These are phyloP conservation scores for Fusarium denticulatum DNA, from an alignment of 2,329 filamentous ascomycete species.

Conservation along the genomic window DNA sequence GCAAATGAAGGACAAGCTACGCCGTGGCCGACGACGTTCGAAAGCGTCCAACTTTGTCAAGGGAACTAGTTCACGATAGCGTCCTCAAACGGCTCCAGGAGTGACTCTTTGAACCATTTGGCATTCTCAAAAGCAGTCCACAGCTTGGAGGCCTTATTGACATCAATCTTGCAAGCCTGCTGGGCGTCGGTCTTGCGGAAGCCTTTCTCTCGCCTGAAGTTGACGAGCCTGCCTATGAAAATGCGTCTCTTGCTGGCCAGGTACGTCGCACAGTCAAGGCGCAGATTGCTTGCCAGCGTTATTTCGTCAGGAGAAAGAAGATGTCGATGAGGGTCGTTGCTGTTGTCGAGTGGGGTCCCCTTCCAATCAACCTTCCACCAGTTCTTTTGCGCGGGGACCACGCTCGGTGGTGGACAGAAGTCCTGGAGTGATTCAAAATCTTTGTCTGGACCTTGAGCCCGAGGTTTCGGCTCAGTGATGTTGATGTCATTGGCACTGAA, in stretches of 20 bases:
- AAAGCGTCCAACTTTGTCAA: not conserved
- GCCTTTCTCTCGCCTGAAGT: constrained; percentile 75
- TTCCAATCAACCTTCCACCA: constrained; percentile 89
- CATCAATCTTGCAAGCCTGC: constrained; percentile 97
- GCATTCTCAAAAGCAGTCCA: constrained; percentile 90
- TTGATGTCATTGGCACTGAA: constrained; percentile 59
- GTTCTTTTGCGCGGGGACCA: constrained; percentile 73
- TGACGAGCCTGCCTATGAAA: constrained; percentile 79
- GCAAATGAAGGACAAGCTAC: constrained; percentile 15
- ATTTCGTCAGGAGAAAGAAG: constrained; percentile 84
- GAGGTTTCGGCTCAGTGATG: constrained; percentile 61
- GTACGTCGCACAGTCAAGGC: constrained; percentile 88
- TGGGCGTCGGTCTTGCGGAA: constrained; percentile 97
- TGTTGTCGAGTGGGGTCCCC: constrained; percentile 79
- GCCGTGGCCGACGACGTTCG: constrained; percentile 17
- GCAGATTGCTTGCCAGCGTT: constrained; percentile 77
- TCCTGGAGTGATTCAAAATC: constrained; percentile 78
- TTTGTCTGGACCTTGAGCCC: constrained; percentile 74
- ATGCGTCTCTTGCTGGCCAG: constrained; percentile 93
- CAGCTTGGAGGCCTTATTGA: constrained; percentile 95
- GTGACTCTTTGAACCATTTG: constrained; percentile 76
- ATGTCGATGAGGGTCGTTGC: constrained; percentile 73
- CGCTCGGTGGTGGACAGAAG: constrained; percentile 74
- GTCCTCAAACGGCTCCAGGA: constrained; percentile 53
- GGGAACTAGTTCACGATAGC: not conserved